Evolutionary conservation across 495 filamentous ascomycete species (phyloP), one percentile per base, ranked within the genome.

Genomic region (Podospora pseudopauciseta): DNA sequence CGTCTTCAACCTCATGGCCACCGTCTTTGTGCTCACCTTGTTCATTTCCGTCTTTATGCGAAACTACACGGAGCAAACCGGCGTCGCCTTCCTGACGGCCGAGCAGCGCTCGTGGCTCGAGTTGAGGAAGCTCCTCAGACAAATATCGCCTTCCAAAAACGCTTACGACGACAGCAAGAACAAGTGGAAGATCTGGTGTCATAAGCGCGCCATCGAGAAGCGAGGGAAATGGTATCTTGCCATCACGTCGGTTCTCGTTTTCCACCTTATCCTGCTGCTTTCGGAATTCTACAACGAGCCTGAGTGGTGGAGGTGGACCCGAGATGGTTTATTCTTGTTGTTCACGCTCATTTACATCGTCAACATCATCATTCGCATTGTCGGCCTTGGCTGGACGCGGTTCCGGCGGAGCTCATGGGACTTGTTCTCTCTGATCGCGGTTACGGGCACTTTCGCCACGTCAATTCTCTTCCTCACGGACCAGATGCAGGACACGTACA

Each of bases 11-110:
- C 86, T 99, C 71, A 86, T 99, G 67, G 94, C 93, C 27, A 92
- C 96, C 2, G 96, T 99, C 74, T 99, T 99, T 82, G 92, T 99
- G 63, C 83, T 99, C 79, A 99, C 96, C 2, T 82, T 99, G 74
- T 99, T 99, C 76, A 95, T 98, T 44, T 97, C 95, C 69, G 95
- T 99, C 61, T 99, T 99, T 78, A 99, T 99, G 96, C 91, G 95
- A 58, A 98, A 96, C 77, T 98, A 98, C 81, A 98, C 95, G 3
- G 95, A 99, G 80, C 93, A 98, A 78, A 99, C 95, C 11, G 95
- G 95, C 9, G 95, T 99, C 65, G 95, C 95, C 1, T 99, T 93
- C 78, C 79, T 99, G 71, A 99, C 95, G 7, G 90, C 96, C 1
- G 95, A 99, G 71, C 95, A 99, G 78, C 89, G 95, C 70, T 96